phyloP scores from a whole-genome alignment of 495 filamentous ascomycete genomes.

The Penicillium herquei region DNA sequence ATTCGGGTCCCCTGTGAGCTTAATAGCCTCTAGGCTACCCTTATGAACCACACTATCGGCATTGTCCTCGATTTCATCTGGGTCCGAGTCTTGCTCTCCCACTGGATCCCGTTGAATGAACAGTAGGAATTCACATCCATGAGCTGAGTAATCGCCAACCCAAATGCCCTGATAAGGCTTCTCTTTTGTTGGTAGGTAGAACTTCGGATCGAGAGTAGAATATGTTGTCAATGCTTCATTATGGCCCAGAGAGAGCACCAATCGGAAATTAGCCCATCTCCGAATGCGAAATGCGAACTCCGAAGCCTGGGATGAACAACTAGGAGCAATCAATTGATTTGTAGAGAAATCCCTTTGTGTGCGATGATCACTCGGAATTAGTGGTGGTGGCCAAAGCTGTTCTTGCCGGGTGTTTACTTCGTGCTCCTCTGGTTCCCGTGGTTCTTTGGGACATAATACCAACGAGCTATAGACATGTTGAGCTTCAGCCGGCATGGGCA shows the following conservation, averaged over 20 bases:
- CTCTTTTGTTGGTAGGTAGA: constrained; percentile 74
- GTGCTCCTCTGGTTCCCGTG: constrained; percentile 29
- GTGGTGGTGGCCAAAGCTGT: constrained; percentile 71
- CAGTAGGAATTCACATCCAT: constrained; percentile 86
- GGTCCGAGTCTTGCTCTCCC: not conserved
- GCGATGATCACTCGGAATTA: constrained; percentile 57
- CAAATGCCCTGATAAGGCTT: constrained; percentile 87
- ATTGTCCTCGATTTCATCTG: not conserved
- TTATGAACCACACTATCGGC: constrained; percentile 19
- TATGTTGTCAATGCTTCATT: constrained; percentile 73
- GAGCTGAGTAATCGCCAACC: constrained; percentile 84
- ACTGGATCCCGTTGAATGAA: constrained; percentile 64
- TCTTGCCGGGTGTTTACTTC: constrained; percentile 10
- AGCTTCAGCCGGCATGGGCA: constrained; percentile 52
- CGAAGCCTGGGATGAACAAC: constrained; percentile 50
- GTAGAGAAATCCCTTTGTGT: constrained; percentile 22
- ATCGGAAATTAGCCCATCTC: constrained; percentile 63
- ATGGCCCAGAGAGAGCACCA: constrained; percentile 39
- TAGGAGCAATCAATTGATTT: constrained; percentile 38
- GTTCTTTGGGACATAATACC: constrained; percentile 42
- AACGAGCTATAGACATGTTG: constrained; percentile 48
- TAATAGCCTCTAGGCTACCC: constrained; percentile 74
- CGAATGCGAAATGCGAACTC: constrained; percentile 68
- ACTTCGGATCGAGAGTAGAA: constrained; percentile 64
- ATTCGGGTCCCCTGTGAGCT: constrained; percentile 87